Base-by-base conservation (phyloP, 2,329 filamentous ascomycete species). In the Penicillium hesseltinei region DNA sequence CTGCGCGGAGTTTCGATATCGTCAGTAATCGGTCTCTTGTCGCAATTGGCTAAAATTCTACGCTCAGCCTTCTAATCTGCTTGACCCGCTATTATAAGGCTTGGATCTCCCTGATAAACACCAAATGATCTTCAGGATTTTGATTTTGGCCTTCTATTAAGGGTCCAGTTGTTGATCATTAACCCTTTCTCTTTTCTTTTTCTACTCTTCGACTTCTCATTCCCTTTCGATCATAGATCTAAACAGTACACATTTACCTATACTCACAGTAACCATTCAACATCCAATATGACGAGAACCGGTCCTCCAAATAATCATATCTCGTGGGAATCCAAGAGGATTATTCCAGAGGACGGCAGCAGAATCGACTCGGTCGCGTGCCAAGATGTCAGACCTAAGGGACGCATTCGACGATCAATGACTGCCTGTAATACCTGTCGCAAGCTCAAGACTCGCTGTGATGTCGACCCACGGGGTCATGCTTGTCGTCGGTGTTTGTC, bases 381-480 rank as follows among this genome's bases (percentile, higher is more conserved):
- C 46, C 65, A 68, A 25, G 69, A 71, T 51, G 43, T 53, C 11
- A 67, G 70, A 23, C 70, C 70, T 11, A 67, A 70, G 52, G 69
- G 68, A 23, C 70, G 71, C 15, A 73, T 73, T 36, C 69, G 71
- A 43, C 71, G 71, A 29, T 73, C 71, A 10, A 73, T 73, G 71
- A 73, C 71, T 19, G 71, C 71, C 8, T 73, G 71, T 62, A 69
- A 73, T 62, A 73, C 71, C 21, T 73, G 71, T 53, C 71, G 71
- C 56, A 73, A 73, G 64, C 66, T 73, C 50, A 73, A 73, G 58
- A 73, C 71, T 31, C 65, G 71, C n/a, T 73, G 71, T 46, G 71
- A 73, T 54, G 51, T 73, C 35, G 71, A 73, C 60, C 70, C 71
- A 8, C 69, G 71, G 13, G 69, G 69, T 21, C 71, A 73, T 66